Evolutionary conservation across 179 eudicot genomes (phyloP), one percentile per base, ranked within the genome.

Genomic region (Silene vulgaris): DNA sequence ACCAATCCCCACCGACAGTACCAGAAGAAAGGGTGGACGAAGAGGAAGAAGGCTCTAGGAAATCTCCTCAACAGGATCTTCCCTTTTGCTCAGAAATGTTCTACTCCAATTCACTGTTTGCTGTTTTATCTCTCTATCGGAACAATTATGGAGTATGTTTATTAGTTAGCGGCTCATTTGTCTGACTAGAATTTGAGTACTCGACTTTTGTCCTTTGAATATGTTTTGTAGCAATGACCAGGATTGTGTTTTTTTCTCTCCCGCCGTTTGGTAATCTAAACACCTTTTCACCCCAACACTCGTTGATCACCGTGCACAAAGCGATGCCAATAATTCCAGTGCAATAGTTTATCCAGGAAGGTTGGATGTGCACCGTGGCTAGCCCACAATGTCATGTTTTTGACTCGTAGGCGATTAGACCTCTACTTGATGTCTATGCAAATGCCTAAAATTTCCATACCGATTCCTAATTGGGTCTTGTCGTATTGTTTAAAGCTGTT

Each of bases 1-100:
- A 19, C 96, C 96, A 63, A 86, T 90, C 30, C 93, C 93, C 3
- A 88, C 90, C 0, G 96, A 90, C 81, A 89, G 96, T 43, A 90
- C 96, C 75, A 86, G 96, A 28, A 84, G 96, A 81, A 90, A 90
- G 88, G 93, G 96, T 75, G 96, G 96, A 3, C 87, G 96, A 81
- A 87, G 96, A 73, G 96, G 96, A 83, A 88, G 96, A 80, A 85
- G 96, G 88, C 89, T 90, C 81, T 90, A 81, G 85, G 64, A 12
- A 8, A 6, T 71, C 19, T 69, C 64, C 29, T 57, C 59, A 21
- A 43, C 69, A 65, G 9, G 72, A 17, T 35, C 14, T 17, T 40
- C 23, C 11, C 59, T 43, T 71, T 54, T 16, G 20, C 69, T n/a
- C 50, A 66, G 52, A 32, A 26, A 64, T 13, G 68, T 61, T 21